Evolutionary conservation across 352 stramenopile genomes (phyloP), one percentile per base, ranked within the genome.

Genomic region (Pythium chondricola): DNA sequence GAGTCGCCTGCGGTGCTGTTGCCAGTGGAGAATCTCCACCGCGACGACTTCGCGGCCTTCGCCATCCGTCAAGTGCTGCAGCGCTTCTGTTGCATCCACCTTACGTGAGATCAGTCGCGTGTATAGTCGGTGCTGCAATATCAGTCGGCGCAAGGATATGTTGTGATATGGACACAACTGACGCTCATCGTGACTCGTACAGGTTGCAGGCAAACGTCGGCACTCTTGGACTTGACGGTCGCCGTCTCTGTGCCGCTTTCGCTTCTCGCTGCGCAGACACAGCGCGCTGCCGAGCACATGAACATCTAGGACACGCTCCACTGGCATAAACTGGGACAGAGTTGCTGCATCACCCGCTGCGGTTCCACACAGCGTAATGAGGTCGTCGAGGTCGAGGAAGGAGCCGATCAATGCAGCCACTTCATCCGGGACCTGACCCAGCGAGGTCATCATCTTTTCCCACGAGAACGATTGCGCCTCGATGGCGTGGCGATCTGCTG

Each of bases 301-400:
- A 3, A 21, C 21, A 21, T 56, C 48, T 21, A 62, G 26, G 31
- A 25, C 41, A 2, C 47, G 32, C 1, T 22, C 33, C 2, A 42
- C 9, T 1, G 54, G 54, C 14, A 62, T 32, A 7, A 56, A 56
- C 17, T 49, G 31, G 22, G 17, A 16, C 3, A 57, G 22, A 20
- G 30, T 25, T 5, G 27, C 20, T 37, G 30, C 16, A 14, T 16
- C 20, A 7, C 26, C 25, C 10, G 18, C n/a, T 20, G 18, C 14
- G 9, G 24, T 4, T 14, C 26, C 35, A 11, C 53, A 38, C 21
- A 63, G 30, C 25, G n/a, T 36, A 6, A 54, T 21, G 29, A 51
- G 32, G 9, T 58, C 56, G 10, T 48, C 29, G 13, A 63, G 30
- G 13, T 37, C 38, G 10, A 63, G 42, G 17, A 49, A 63, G 35